Evolutionary conservation across 495 filamentous ascomycete species (phyloP).

Genomic region (Xylaria longipes): DNA sequence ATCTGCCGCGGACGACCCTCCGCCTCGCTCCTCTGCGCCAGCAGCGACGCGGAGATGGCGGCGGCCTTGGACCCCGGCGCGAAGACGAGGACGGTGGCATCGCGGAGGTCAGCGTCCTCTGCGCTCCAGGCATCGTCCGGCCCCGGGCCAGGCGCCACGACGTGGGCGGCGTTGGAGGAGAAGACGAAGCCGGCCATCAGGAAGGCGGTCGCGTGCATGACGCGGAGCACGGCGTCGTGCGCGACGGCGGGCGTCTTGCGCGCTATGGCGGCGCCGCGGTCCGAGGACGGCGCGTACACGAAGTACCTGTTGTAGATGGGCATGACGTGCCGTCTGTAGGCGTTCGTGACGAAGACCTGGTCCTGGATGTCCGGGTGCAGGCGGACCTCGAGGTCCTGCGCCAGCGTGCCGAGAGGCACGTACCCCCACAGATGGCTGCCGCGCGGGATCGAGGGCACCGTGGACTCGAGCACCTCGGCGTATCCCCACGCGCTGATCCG

Average conservation of each 20-base stretch:
- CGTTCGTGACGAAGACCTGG: slow-evolving; percentile 42
- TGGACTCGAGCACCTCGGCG: slow-evolving; percentile 57
- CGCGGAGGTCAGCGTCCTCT: slow-evolving; percentile 54
- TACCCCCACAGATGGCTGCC: slow-evolving; percentile 48
- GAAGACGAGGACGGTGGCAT: slow-evolving; percentile 48
- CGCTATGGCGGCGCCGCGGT: slow-evolving; percentile 27
- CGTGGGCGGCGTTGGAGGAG: slow-evolving; percentile 35
- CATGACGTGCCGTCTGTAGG: slow-evolving; percentile 52
- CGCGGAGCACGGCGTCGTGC: slow-evolving; percentile 51
- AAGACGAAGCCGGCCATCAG: slow-evolving; percentile 58
- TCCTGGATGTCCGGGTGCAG: slow-evolving; percentile 48
- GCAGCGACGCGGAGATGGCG: slow-evolving; percentile 47
- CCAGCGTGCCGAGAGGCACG: slow-evolving; percentile 48
- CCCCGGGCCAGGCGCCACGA: slow-evolving; percentile 50
- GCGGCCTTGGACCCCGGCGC: slow-evolving; percentile 60
- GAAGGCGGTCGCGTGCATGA: slow-evolving; percentile 55
- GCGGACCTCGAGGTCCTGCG: slow-evolving; percentile 40
- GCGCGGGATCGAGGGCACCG: slow-evolving; percentile 37
- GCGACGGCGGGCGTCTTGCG: slow-evolving; percentile 34
- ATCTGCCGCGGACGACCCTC: slow-evolving; percentile 36
- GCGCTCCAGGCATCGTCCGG: slow-evolving; percentile 16
- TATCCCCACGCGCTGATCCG: slow-evolving; percentile 65
- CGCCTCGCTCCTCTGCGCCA: slow-evolving; percentile 34
- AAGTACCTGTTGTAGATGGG: slow-evolving; percentile 61
- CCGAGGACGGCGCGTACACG: slow-evolving; percentile 30